Percentiles rank a stretch among this genome's conserved stretches.
phyloP scores from a whole-genome alignment of 2,329 filamentous ascomycete genomes.

The Ophiocordyceps camponoti-saundersi region DNA sequence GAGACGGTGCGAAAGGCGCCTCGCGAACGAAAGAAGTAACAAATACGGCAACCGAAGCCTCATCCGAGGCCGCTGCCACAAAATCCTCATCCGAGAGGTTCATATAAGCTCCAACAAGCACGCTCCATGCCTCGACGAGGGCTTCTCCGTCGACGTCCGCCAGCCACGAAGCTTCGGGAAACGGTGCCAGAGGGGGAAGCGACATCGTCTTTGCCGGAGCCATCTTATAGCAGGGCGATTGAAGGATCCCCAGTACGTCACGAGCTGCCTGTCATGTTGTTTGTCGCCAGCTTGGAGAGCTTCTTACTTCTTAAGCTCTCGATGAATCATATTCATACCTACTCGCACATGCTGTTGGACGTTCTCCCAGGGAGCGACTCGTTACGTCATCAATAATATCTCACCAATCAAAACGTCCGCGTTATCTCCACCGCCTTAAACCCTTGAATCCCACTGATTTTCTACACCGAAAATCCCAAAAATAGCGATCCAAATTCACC shows the following conservation, averaged over 20 bases:
- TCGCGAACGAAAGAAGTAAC: conserved; percentile 42
- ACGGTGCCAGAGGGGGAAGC: conserved; percentile 60
- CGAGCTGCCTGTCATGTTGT: no score
- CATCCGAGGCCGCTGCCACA: conserved; percentile 25
- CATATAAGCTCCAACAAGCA: conserved; percentile 49
- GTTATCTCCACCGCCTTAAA: background rate
- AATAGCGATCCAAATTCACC: background rate
- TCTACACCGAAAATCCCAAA: background rate
- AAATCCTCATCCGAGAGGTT: conserved; percentile 41
- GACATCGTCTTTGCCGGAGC: background rate
- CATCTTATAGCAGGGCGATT: background rate
- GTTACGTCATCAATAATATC: background rate
- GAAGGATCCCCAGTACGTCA: background rate
- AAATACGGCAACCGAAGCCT: conserved; percentile 32
- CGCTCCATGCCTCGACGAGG: conserved; percentile 61
- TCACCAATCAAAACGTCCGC: background rate
- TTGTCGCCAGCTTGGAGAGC: no score
- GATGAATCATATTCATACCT: background rate
- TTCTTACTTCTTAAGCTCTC: no score
- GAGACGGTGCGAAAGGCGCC: conserved; percentile 17
- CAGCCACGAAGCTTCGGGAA: conserved; percentile 53
- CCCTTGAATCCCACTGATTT: background rate
- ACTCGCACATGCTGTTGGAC: no score
- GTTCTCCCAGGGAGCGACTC: background rate
- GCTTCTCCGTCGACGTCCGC: conserved; percentile 49